Conservation (phyloP, 306 rosid species). For the Ziziphus jujuba region DNA sequence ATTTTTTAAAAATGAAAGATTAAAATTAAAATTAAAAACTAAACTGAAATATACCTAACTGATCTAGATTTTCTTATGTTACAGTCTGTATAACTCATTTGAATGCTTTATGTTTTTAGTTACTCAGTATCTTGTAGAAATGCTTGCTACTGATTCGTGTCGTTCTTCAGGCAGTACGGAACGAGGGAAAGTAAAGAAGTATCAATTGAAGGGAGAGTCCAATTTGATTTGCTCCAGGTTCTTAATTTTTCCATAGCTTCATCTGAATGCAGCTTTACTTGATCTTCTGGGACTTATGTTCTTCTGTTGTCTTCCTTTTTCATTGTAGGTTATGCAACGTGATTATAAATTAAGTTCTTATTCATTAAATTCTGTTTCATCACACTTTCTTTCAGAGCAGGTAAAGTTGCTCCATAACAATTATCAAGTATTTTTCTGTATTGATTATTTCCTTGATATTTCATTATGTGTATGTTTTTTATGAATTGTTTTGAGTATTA, state of each 20-base stretch:
- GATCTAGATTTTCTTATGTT: no score
- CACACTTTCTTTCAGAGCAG: conserved; percentile 98
- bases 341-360: conserved; percentile 95
- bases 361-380: conserved; percentile 92
- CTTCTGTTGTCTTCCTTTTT: conserved; percentile 21
- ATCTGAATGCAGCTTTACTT: conserved; percentile 17
- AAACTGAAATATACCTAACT: not conserved
- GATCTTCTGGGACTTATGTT: conserved; percentile 23
- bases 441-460: conserved; percentile 10
- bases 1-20: no score
- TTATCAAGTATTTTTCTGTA: conserved; percentile 15
- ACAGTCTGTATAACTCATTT: not conserved
- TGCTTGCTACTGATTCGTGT: conserved; percentile 13
- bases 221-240: conserved; percentile 98
- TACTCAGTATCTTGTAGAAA: not conserved
- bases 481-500: not conserved
- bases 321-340: conserved; percentile 76
- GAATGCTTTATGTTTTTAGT: not conserved
- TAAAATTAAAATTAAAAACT: not conserved
- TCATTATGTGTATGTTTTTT: not conserved
- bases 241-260: conserved; percentile 14
- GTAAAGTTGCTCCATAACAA: conserved; percentile 34
- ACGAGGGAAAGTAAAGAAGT: conserved; percentile 98
- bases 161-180: conserved; percentile 74
- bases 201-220: conserved; percentile 92